phyloP scores from a whole-genome alignment of 371 early-diverging fungal species.

The Lichtheimia ramosa region DNA sequence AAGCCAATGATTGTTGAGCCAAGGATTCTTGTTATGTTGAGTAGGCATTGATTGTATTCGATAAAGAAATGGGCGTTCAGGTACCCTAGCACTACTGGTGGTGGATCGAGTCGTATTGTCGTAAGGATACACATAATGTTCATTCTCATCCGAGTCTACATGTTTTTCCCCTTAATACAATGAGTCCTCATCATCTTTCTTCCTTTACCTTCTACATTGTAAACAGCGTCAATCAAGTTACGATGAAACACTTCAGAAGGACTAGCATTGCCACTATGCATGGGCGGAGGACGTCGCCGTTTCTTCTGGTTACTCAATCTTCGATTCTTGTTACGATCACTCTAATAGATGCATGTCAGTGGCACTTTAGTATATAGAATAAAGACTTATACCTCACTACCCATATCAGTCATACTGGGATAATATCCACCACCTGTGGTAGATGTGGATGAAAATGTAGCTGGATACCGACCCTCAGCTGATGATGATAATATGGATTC shows the following conservation, averaged over 20 bases:
- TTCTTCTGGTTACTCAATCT: slow-evolving; percentile 2
- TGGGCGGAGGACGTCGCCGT: slow-evolving; percentile 17
- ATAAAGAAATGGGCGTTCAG: slow-evolving; percentile 4
- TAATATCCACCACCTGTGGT: slow-evolving; percentile 4
- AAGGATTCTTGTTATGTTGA: slow-evolving; percentile 7
- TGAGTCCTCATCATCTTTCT: neutral
- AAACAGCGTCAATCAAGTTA: slow-evolving; percentile 48
- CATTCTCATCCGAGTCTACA: slow-evolving; percentile 32
- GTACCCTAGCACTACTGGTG: too few species aligned
- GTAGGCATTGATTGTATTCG: slow-evolving; percentile 12
- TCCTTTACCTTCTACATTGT: slow-evolving; percentile 42
- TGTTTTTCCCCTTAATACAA: neutral
- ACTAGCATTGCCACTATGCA: slow-evolving; percentile 37
- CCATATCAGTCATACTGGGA: slow-evolving; percentile 1
- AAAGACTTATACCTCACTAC: slow-evolving; percentile 7
- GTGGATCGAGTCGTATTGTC: neutral
- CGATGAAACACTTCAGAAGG: slow-evolving; percentile 51
- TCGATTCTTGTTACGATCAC: slow-evolving; percentile 2
- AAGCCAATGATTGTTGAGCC: slow-evolving; percentile 5
- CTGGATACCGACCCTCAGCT: slow-evolving; percentile 9
- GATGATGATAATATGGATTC: slow-evolving; percentile 12
- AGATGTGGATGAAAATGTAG: slow-evolving; percentile 7
- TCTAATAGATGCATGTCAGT: neutral
- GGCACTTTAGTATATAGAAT: neutral
- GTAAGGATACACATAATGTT: slow-evolving; percentile 29